Base-by-base conservation (phyloP, 1,139 yeast genomes). In the Hansenula lynferdii region DNA sequence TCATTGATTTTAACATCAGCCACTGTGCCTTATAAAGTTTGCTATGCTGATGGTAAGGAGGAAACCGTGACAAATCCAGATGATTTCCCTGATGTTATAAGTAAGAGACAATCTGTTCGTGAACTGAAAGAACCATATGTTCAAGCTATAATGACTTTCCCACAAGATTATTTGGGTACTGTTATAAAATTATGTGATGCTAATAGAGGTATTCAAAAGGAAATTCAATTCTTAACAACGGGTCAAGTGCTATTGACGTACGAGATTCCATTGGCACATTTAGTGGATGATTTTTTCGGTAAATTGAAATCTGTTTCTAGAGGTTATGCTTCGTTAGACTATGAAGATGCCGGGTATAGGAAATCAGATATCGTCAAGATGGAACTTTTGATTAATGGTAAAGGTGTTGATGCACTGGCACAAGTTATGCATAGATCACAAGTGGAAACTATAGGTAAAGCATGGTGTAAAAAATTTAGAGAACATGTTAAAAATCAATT, bases 221-320 rank as follows among this genome's bases (percentile, higher is more conserved):
- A 86, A 35, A 65, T 90, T 22, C 85, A 84, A 40, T 90, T 85
- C 53, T 63, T 89, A 35, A 75, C 81, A 23, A 79, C 89, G 1
- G 92, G 92, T 1, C 97, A 90, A 58, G 94, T 85, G 0, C 62
- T 89, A 42, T 62, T 90, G 50, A 82, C 80, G 51, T 92, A 87
- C 60, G 76, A 80, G 40, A 62, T 92, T 8, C 98, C 98, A 2
- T 69, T 92, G 43, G 85, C 95, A 0, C 95, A 89, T 53, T 65
- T 92, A 34, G 96, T 92, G 4, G 97, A 92, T 55, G 96, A 92
- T 61, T 90, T 92, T 57, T 89, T 92, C 59, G 97, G 97, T 1
- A 86, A 85, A 57, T 68, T 92, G 41, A 92, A 92, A 59, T 94
- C 97, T 2, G 72, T 80, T 3, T 87, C 97, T 0, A 78, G 81